Evolutionary conservation across 2,329 filamentous ascomycete species (phyloP), one percentile per base, ranked within the genome.

Genomic region (Arthrobotrys entomopaga): DNA sequence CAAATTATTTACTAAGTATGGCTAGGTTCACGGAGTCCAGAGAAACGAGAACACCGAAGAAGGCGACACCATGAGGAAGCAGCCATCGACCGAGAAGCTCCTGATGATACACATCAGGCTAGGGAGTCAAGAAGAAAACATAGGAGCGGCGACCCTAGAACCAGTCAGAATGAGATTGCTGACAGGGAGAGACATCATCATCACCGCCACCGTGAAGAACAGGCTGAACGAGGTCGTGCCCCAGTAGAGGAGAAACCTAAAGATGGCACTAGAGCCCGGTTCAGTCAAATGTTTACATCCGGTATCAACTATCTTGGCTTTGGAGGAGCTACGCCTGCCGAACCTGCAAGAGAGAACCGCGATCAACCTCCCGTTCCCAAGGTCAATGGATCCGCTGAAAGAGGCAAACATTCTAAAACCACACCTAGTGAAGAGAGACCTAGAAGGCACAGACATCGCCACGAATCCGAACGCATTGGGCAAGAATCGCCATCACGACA

Each of bases 1-100:
- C 10, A 1, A 22, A 20, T 22, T 22, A 11, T 24, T 19, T 50
- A 19, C 46, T 50, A 50, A 50, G 16, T 20, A 20, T 19, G n/a
- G 11, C 20, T 48, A 73, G 69, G 61, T 61, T 73, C 69, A 11
- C 69, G 60, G 54, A 73, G 69, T 29, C 69, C 69, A 20, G 63
- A 66, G 46, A 73, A 73, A 40, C 49, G 63, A 63, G 69, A 0
- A 88, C 94, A 72, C 92, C 91, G 56, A 6, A 50, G 69, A 26
- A 60, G 69, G 49, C 54, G 61, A 52, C 57, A 73, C 40, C 61
- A 65, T 20, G 69, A 73, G 10, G 69, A 73, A 22, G 24, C 53
- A 8, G 49, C 22, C 34, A 29, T 61, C 16, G 69, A 66, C 42
- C 48, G 52, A 20, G 69, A 53, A 10, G 29, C 40, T 15, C n/a